Base-by-base conservation (phyloP, 768 basidiomycete genomes). In the Termitomyces sp. region DNA sequence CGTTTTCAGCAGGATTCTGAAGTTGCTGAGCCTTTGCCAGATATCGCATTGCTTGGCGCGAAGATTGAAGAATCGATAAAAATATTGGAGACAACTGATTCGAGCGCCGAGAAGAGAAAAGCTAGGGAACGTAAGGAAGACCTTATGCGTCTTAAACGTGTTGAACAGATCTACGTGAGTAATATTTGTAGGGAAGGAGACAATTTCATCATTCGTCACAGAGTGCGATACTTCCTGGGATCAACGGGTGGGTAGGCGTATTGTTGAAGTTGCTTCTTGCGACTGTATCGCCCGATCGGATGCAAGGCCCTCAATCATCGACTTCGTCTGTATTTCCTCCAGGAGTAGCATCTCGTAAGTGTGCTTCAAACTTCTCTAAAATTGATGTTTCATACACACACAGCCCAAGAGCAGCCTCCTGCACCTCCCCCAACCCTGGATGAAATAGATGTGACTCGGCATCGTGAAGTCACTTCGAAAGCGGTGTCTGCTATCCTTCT, bases 401-500 rank as follows among this genome's bases (percentile, higher is more conserved):
- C 63, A 81, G 86, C 84, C 5, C 78, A 82, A 57, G 86, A 88
- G 50, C 85, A 83, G 56, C 78, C 80, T 3, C 78, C 82, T 11
- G 72, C 77, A 1, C 82, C 83, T 1, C 87, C 90, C 3, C 88
- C 85, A 4, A 89, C 87, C 0, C 72, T 94, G 12, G 94, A 98
- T 58, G 96, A 99, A 63, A 84, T 91, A 49, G 97, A 99, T 67
- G 88, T 95, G 31, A 87, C 85, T 26, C 84, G 97, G 11, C 96
- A 98, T 72, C 90, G 96, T 40, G 97, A 99, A 71, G 95, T 99
- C 63, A 97, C 92, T 0, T 93, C 92, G 11, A 99, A 99, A 69
- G 94, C 94, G 0, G 92, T 97, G 4, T 98, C 97, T 14, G 96
- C 94, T 1, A 97, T 98, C 56, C 71, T 99, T 28, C 72, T 98